Evolutionary conservation across 1,284 basidiomycete species (phyloP).

Genomic region (Sphaerobolus stellatus): DNA sequence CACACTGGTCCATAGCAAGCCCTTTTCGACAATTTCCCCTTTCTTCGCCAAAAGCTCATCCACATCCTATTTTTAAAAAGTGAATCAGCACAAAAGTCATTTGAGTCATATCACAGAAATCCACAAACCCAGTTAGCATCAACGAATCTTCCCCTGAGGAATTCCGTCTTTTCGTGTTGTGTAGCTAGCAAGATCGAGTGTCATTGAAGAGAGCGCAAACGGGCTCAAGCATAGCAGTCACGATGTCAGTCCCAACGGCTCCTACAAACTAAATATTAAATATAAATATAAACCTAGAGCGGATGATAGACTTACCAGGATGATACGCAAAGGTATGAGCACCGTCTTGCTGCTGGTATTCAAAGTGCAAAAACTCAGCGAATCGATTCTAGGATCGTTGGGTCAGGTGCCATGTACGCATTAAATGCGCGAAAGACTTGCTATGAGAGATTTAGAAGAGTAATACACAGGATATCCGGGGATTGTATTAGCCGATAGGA

Average conservation of each 20-base stretch:
- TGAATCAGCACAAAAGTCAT: no score
- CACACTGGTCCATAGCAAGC: neutral
- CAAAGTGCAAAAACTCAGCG: constrained; percentile 1
- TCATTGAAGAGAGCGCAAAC: neutral
- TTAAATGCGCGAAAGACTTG: no score
- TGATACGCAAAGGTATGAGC: neutral
- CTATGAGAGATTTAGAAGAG: neutral
- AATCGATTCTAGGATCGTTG: neutral
- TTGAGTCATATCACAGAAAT: neutral
- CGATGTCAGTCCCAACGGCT: neutral
- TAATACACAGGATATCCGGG: neutral
- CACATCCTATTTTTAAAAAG: neutral
- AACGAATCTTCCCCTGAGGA: neutral
- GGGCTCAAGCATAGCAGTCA: neutral
- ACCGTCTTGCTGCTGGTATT: neutral
- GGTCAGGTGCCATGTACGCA: no score
- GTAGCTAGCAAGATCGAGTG: neutral
- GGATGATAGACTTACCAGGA: neutral
- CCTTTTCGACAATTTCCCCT: neutral
- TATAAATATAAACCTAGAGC: neutral
- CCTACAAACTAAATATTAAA: neutral
- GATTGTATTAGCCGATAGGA: neutral
- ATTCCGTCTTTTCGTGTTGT: neutral
- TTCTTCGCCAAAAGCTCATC: neutral
- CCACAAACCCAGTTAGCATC: neutral